Evolutionary conservation across 2,329 filamentous ascomycete genomes (phyloP).

Genomic region (Bisporella sp.): DNA sequence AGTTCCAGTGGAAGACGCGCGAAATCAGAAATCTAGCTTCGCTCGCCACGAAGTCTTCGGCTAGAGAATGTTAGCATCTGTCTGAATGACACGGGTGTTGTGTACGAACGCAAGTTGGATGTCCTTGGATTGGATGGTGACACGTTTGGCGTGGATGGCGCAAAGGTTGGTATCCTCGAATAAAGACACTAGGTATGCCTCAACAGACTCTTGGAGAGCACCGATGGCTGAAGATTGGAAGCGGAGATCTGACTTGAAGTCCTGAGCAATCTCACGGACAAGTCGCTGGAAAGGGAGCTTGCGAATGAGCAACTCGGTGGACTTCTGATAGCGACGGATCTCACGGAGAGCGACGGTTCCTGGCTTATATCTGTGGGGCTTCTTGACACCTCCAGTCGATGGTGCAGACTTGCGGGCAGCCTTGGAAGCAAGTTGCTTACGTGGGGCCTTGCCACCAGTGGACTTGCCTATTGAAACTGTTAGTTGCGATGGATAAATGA

Average conservation of each 20-base stretch:
- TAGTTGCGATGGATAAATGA: slow-evolving; percentile 15
- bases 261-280: slow-evolving; percentile 92
- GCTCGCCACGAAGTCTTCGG: slow-evolving; percentile 88
- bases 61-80: no score
- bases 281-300: slow-evolving; percentile 98
- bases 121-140: slow-evolving; percentile 91
- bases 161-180: slow-evolving; percentile 99
- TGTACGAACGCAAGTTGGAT: slow-evolving; percentile 69
- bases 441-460: slow-evolving; percentile 70
- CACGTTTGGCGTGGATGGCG: slow-evolving; percentile 98
- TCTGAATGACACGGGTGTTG: no score
- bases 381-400: slow-evolving; percentile 95
- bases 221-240: slow-evolving; percentile 99
- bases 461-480: slow-evolving; percentile 48
- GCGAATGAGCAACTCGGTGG: slow-evolving; percentile 89
- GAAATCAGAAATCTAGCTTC: slow-evolving; percentile 54
- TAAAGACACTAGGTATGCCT: slow-evolving; percentile 96
- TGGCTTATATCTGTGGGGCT: slow-evolving; percentile 86
- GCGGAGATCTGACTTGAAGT: slow-evolving; percentile 91
- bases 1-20: neutral
- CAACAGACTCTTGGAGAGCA: slow-evolving; percentile 95
- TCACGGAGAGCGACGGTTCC: slow-evolving; percentile 96
- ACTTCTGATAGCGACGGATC: slow-evolving; percentile 97
- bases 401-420: slow-evolving; percentile 97
- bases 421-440: slow-evolving; percentile 98